A percentile compares a stretch with the other conserved stretches of the same genome.
These are phyloP conservation scores for Davidsoniella eucalypti DNA, from an alignment of 2,329 filamentous ascomycete genomes.

Conservation along the genomic window DNA sequence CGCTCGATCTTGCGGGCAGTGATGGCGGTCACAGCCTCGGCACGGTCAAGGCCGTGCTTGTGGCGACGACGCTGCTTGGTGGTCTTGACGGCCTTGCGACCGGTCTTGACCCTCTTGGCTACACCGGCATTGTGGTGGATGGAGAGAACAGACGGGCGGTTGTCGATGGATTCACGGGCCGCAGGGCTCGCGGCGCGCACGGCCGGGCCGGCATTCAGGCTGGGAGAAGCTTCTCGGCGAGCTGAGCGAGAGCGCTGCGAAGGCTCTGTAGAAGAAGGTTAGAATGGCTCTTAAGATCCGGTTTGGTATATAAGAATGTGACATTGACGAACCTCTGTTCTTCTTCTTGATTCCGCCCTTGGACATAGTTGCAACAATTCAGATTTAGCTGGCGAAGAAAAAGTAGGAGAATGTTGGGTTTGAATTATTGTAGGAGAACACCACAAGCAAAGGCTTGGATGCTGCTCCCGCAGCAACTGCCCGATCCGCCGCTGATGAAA, in stretches of 20 bases:
- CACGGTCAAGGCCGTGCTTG: conserved; percentile 41
- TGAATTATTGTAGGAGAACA: too few relatives aligned
- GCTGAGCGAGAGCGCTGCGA: conserved; percentile 10
- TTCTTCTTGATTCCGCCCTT: conserved; percentile 13
- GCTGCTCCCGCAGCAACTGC: too few relatives aligned
- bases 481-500: too few relatives aligned
- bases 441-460: too few relatives aligned
- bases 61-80: conserved; percentile 37
- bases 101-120: conserved; percentile 45
- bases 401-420: too few relatives aligned
- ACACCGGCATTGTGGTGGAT: conserved; percentile 52
- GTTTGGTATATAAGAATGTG: too few relatives aligned
- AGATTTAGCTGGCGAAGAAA: too few relatives aligned
- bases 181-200: conserved; percentile 9
- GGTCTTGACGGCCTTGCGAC: conserved; percentile 37
- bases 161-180: conserved; percentile 10
- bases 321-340: conserved; percentile 7
- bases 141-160: conserved; percentile 50
- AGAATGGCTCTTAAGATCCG: background rate
- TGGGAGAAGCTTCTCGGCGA: conserved; percentile 12
- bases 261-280: conserved; percentile 5
- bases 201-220: conserved; percentile 8
- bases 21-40: conserved; percentile 42
- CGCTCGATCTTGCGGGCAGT: conserved; percentile 38
- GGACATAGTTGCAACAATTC: conserved; percentile 3